Conservation (phyloP, 306 rosid species). For the Clitoria ternatea region DNA sequence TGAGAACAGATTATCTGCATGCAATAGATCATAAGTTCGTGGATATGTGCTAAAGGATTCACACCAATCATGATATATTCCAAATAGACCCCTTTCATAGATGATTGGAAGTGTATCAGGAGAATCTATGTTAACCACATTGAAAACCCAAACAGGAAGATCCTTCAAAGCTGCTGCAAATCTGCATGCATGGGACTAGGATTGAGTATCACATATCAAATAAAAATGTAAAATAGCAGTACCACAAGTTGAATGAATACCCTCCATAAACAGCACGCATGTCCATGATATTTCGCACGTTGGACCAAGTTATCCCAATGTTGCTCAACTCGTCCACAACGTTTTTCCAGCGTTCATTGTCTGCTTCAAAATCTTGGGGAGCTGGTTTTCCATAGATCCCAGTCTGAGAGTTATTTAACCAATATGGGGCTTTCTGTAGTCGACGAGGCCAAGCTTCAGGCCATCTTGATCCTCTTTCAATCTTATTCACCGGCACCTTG, state of each 20-base stretch:
- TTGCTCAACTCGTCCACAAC: conserved; percentile 54
- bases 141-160: conserved; percentile 78
- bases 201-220: not conserved
- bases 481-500: conserved; percentile 43
- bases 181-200: conserved; percentile 37
- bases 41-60: conserved; percentile 95
- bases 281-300: conserved; percentile 88
- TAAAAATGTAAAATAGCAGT: not conserved
- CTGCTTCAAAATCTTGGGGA: conserved; percentile 70
- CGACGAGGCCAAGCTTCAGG: conserved; percentile 75
- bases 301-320: conserved; percentile 72
- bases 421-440: conserved; percentile 63
- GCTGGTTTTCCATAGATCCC: conserved; percentile 92
- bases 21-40: conserved; percentile 75
- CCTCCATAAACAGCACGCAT: conserved; percentile 96
- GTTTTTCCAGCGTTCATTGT: conserved; percentile 75
- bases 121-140: conserved; percentile 77
- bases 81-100: conserved; percentile 88
- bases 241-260: conserved; percentile 33
- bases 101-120: conserved; percentile 88
- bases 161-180: conserved; percentile 84
- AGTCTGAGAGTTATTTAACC: conserved; percentile 73
- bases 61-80: conserved; percentile 97
- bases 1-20: conserved; percentile 90
- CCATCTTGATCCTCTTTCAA: conserved; percentile 71